Evolutionary conservation across 116 monocot genomes (phyloP).

Genomic region (Dioscorea cayenensis): DNA sequence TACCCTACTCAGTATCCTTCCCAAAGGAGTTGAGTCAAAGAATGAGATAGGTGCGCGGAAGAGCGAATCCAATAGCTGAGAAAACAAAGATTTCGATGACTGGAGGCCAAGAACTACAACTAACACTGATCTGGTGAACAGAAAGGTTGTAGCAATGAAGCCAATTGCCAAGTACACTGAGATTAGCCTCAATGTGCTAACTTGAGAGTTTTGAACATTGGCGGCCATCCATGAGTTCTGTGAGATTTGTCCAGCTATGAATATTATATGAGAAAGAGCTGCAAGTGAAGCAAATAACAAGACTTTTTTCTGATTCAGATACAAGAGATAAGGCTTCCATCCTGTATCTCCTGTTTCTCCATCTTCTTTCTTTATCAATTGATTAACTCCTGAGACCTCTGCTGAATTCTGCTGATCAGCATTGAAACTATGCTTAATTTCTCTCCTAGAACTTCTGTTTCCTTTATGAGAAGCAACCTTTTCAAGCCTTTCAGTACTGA

Average conservation of each 20-base stretch:
- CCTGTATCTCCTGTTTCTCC: slow-evolving; percentile 45
- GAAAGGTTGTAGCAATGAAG: slow-evolving; percentile 24
- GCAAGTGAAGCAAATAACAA: slow-evolving; percentile 31
- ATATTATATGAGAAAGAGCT: slow-evolving; percentile 41
- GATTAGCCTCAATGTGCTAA: slow-evolving; percentile 37
- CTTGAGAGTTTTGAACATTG: slow-evolving; percentile 50
- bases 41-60: slow-evolving; percentile 64
- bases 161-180: slow-evolving; percentile 47
- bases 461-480: slow-evolving; percentile 9
- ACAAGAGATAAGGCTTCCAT: slow-evolving; percentile 46
- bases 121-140: slow-evolving; percentile 35
- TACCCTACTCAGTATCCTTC: slow-evolving; percentile 58
- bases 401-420: not conserved
- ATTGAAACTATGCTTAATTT: slow-evolving; percentile 15
- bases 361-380: slow-evolving; percentile 69
- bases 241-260: slow-evolving; percentile 49
- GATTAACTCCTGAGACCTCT: slow-evolving; percentile 18
- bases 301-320: slow-evolving; percentile 52
- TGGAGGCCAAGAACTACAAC: slow-evolving; percentile 48
- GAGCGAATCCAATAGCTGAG: slow-evolving; percentile 37
- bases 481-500: slow-evolving; percentile 21
- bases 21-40: slow-evolving; percentile 62
- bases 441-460: slow-evolving; percentile 8
- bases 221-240: slow-evolving; percentile 71
- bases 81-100: slow-evolving; percentile 52